Conservation (phyloP, 345 rosid species). For the Rhizophora apiculata region DNA sequence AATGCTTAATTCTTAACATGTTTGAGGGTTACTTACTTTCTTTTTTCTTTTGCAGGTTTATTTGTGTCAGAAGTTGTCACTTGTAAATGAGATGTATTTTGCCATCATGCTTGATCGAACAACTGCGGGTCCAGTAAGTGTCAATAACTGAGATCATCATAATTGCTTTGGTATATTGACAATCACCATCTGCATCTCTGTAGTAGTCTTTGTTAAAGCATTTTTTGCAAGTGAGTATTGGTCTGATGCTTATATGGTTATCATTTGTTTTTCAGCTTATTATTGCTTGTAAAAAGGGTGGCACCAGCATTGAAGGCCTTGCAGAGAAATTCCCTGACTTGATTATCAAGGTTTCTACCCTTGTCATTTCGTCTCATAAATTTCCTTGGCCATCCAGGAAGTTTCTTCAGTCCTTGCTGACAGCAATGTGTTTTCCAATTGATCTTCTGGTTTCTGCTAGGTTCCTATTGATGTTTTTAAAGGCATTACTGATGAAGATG, state of each 20-base stretch:
- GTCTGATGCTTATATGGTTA: not conserved
- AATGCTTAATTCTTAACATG: not conserved
- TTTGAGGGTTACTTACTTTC: not conserved
- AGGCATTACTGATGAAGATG: slow-evolving; percentile 98
- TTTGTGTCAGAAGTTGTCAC: slow-evolving; percentile 85
- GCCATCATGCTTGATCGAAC: slow-evolving; percentile 92
- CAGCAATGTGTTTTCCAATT: slow-evolving; percentile 10
- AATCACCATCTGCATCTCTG: not conserved
- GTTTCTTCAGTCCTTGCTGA: slow-evolving; percentile 6
- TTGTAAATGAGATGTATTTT: slow-evolving; percentile 97
- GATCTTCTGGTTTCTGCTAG: slow-evolving; percentile 36
- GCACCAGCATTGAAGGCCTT: slow-evolving; percentile 99
- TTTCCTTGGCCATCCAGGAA: slow-evolving; percentile 14
- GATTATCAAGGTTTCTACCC: slow-evolving; percentile 69
- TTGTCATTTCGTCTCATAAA: slow-evolving; percentile 1
- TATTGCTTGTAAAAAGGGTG: slow-evolving; percentile 93
- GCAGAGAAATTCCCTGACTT: slow-evolving; percentile 97
- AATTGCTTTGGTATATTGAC: not conserved
- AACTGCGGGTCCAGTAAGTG: slow-evolving; percentile 93
- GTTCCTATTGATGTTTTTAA: slow-evolving; percentile 90
- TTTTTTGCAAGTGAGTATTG: not conserved
- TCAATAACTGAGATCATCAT: not conserved
- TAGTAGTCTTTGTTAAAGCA: slow-evolving; percentile 3
- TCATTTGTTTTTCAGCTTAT: slow-evolving; percentile 59
- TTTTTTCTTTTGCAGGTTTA: slow-evolving; percentile 62